Evolutionary conservation across 2,329 filamentous ascomycete species (phyloP).

Genomic region (Fonsecaea nubica): DNA sequence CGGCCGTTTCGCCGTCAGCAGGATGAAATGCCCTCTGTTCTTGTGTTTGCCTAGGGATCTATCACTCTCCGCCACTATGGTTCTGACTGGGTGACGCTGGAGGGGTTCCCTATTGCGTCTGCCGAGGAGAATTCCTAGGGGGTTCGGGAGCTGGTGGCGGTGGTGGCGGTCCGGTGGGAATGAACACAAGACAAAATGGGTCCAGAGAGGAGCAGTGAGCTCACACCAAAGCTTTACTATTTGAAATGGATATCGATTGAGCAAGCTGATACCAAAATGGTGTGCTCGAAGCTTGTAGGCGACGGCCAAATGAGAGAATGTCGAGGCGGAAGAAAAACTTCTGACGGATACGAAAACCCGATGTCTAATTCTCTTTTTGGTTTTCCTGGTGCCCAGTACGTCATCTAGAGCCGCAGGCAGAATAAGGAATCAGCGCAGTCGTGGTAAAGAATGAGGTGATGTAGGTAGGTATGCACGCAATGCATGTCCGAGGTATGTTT

Average conservation of each 20-base stretch:
- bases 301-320: background rate
- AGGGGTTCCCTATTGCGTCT: background rate
- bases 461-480: too few species aligned
- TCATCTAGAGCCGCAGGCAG: background rate
- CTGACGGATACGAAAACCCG: too few species aligned
- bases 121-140: background rate
- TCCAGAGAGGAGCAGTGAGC: background rate
- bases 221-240: background rate
- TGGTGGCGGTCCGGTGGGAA: background rate
- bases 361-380: too few species aligned
- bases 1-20: conserved; percentile 2
- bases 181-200: background rate
- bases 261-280: background rate
- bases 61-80: background rate
- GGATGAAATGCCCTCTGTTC: background rate
- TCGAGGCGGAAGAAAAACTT: too few species aligned
- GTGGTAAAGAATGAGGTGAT: background rate
- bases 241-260: background rate
- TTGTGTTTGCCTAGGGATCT: background rate
- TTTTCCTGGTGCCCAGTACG: background rate
- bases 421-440: background rate
- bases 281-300: background rate
- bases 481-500: too few species aligned
- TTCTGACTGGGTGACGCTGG: background rate
- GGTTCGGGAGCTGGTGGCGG: background rate